Evolutionary conservation across 345 rosid genomes (phyloP).

Genomic region (Rhizophora mangle): DNA sequence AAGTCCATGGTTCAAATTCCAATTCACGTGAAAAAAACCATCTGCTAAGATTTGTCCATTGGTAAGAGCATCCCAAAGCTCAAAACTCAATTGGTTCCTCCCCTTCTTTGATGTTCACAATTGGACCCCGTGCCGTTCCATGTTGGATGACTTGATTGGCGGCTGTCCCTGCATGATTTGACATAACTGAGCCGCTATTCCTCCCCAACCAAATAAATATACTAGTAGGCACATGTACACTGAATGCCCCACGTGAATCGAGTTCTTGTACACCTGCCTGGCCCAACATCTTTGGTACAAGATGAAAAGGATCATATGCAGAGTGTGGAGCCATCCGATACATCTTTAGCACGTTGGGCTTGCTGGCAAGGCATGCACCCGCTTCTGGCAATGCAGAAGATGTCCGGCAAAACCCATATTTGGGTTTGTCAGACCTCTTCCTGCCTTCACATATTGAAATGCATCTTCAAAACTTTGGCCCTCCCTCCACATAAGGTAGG

Average conservation of each 20-base stretch:
- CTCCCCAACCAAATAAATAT: conserved; percentile 62
- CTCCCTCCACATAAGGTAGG: conserved; percentile 76
- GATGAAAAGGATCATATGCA: conserved; percentile 67
- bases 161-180: conserved; percentile 48
- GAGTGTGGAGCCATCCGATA: conserved; percentile 77
- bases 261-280: conserved; percentile 41
- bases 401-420: conserved; percentile 78
- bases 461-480: conserved; percentile 81
- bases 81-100: conserved; percentile 45
- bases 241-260: conserved; percentile 66
- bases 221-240: conserved; percentile 54
- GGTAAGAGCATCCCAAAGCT: conserved; percentile 55
- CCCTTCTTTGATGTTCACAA: conserved; percentile 45
- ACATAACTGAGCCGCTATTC: conserved; percentile 43
- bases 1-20: too few relatives aligned
- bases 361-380: conserved; percentile 65
- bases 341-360: conserved; percentile 53
- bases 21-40: too few relatives aligned
- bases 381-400: conserved; percentile 72
- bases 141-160: conserved; percentile 64
- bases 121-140: conserved; percentile 56
- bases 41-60: conserved; percentile 15
- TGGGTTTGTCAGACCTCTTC: conserved; percentile 67
- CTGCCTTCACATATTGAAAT: conserved; percentile 64
- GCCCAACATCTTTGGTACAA: conserved; percentile 61